Percentiles rank a stretch among this genome's conserved stretches.
phyloP scores from a whole-genome alignment of 1,284 basidiomycete species.

The Athelia sp. region DNA sequence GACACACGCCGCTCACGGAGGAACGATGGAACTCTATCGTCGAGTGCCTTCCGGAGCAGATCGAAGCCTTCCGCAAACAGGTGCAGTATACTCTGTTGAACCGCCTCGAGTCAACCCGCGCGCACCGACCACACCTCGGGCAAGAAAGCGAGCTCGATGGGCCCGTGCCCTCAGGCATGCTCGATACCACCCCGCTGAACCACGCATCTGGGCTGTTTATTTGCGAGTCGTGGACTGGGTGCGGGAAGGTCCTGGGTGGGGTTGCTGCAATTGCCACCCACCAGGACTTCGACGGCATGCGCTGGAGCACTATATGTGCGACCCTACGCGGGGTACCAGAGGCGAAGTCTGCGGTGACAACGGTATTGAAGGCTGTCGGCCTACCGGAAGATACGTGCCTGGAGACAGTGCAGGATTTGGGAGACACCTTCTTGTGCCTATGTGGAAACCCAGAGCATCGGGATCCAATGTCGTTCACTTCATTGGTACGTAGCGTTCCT shows the following conservation, averaged over 20 bases:
- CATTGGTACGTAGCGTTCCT: not conserved
- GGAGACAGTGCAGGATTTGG: not conserved
- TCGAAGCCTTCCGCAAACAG: not conserved
- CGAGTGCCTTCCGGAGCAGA: not conserved
- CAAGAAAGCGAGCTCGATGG: too few relatives aligned
- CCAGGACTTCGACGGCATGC: not conserved
- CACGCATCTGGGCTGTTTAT: not conserved
- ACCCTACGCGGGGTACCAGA: not conserved
- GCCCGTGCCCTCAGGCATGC: not conserved
- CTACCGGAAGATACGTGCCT: not conserved
- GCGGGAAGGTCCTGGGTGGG: not conserved
- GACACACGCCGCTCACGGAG: not conserved
- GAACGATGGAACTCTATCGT: not conserved
- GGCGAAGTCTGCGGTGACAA: not conserved
- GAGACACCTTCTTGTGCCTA: not conserved
- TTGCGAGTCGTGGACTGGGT: not conserved
- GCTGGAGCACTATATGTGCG: not conserved
- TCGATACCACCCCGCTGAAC: not conserved
- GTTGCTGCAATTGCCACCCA: not conserved
- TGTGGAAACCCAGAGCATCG: not conserved
- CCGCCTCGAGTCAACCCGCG: not conserved
- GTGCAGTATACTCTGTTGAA: not conserved
- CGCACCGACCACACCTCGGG: not conserved
- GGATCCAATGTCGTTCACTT: not conserved
- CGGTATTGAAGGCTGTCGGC: not conserved